Evolutionary conservation across 495 filamentous ascomycete genomes (phyloP).

Genomic region (Margaritispora aquatica): DNA sequence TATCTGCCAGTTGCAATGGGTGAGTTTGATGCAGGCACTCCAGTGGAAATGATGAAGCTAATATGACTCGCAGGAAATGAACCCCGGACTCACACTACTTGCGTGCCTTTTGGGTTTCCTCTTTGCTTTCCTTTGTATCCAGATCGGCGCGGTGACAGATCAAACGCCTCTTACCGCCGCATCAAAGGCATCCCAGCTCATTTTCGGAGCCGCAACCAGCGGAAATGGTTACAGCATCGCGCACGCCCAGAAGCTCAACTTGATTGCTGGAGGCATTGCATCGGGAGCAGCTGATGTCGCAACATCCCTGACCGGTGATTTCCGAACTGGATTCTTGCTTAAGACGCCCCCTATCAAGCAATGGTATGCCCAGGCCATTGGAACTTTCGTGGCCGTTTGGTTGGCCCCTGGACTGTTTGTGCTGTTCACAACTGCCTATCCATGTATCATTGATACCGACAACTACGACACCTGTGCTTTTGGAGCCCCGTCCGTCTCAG

Average conservation of each 20-base stretch:
- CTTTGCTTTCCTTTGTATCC: conserved; percentile 63
- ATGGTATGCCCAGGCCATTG: conserved; percentile 56
- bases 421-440: conserved; percentile 59
- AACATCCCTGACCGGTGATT: conserved; percentile 49
- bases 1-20: conserved; percentile 32
- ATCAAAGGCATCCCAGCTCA: conserved; percentile 60
- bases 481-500: conserved; percentile 52
- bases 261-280: conserved; percentile 56
- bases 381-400: conserved; percentile 55
- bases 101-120: conserved; percentile 57
- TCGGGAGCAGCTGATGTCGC: conserved; percentile 52
- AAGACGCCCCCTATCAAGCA: conserved; percentile 56
- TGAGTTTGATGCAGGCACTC: neutral
- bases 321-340: conserved; percentile 58
- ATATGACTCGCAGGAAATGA: conserved; percentile 32
- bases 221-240: conserved; percentile 35
- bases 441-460: conserved; percentile 43
- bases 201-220: conserved; percentile 56
- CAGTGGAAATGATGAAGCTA: too few relatives aligned
- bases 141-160: conserved; percentile 56
- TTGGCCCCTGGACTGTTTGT: conserved; percentile 57
- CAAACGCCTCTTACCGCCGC: conserved; percentile 58
- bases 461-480: conserved; percentile 43
- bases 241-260: conserved; percentile 53
- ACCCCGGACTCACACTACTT: conserved; percentile 53